Evolutionary conservation across 2,329 filamentous ascomycete species (phyloP).

Genomic region (Penicillium janthinellum): DNA sequence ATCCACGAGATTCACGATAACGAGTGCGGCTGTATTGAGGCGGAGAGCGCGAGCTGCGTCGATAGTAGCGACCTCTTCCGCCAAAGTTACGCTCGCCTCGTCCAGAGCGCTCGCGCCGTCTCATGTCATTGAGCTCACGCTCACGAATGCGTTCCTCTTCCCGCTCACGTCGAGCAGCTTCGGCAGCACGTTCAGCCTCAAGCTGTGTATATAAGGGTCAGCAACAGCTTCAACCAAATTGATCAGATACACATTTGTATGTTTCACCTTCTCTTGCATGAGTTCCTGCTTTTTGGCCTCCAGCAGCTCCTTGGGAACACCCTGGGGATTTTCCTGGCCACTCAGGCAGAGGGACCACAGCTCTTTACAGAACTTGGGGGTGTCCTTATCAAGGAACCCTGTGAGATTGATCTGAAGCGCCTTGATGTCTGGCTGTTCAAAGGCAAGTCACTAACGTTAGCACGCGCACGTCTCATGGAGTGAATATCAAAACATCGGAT

Average conservation of each 20-base stretch:
- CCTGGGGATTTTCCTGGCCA: constrained; percentile 83
- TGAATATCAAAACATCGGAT: background rate
- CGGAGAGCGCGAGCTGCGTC: constrained; percentile 56
- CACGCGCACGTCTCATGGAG: constrained; percentile 6
- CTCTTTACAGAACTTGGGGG: constrained; percentile 84
- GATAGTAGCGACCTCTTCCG: constrained; percentile 45
- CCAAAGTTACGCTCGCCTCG: constrained; percentile 39
- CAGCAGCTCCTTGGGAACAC: constrained; percentile 89
- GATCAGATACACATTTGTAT: background rate
- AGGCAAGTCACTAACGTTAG: constrained; percentile 21
- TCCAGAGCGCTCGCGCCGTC: constrained; percentile 56
- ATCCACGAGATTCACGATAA: constrained; percentile 49
- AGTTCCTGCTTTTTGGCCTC: constrained; percentile 96
- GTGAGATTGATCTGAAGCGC: constrained; percentile 90
- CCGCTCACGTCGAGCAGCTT: constrained; percentile 70
- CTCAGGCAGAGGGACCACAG: constrained; percentile 90
- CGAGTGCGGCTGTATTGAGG: constrained; percentile 53
- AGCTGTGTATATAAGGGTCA: constrained; percentile 55
- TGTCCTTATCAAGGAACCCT: constrained; percentile 93
- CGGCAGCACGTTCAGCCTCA: constrained; percentile 78
- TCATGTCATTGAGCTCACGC: constrained; percentile 67
- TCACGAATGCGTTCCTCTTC: constrained; percentile 73
- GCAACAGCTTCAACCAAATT: background rate
- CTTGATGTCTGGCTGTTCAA: constrained; percentile 85
- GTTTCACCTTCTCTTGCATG: constrained; percentile 82